Base-by-base conservation (phyloP, 108 stramenopile species). In the Pseudonitzschia delicatissima region DNA sequence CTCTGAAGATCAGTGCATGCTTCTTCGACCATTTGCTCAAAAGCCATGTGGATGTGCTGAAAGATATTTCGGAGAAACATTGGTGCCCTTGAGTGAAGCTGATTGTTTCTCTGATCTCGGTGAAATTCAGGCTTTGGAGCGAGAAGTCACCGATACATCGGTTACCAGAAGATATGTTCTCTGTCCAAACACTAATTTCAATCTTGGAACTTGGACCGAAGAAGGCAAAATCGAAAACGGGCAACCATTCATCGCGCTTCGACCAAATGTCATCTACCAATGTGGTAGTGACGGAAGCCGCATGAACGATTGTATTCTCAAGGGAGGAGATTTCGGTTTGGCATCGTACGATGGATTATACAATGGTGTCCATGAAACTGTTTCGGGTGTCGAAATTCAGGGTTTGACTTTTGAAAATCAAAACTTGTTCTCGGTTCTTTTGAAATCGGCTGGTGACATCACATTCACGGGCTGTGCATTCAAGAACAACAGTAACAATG, bases 281-380 rank as follows among this genome's bases (percentile, higher is more conserved):
- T 79, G 77, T 57, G 77, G 77, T n/a, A 23, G 52, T 13, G 72
- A 79, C 50, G 77, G 77, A 29, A 73, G 48, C 18, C 64, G 65
- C 3, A 18, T 17, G 21, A 79, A 79, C 37, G 65, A 69, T 35
- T 79, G 77, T 32, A 55, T 68, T 3, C 26, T 79, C 11, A 45
- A 60, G 21, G 77, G 77, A 45, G 77, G 77, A 17, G 70, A 68
- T 34, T 69, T 79, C 33, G 71, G 52, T 32, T 11, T 79, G 33
- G 32, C 59, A 15, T 79, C 57, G 21, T 67, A 55, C 45, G 49
- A 65, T 45, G 65, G 62, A 15, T 32, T 62, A 33, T 70, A 27
- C 18, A 47, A 65, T 2, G 68, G 57, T 18, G 69, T 74, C 23
- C 49, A 67, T 34, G 62, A 65, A 35, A 42, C 67, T n/a, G 73